These are phyloP conservation scores for Lachnellula arida DNA, from an alignment of 2,329 filamentous ascomycete species.

Conservation along the genomic window DNA sequence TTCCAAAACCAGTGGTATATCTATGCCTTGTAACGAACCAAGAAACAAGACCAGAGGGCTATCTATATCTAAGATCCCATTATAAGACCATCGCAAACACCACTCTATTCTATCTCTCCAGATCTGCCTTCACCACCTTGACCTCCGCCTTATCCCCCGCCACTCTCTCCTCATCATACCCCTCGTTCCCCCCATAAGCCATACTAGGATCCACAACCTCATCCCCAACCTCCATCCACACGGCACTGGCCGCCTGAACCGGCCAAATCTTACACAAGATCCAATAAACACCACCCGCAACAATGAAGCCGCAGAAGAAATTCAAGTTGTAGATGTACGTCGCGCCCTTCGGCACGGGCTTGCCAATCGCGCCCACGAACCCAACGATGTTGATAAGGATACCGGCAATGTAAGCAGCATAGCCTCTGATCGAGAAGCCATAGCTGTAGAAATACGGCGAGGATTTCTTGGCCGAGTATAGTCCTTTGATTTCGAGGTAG, in stretches of 20 bases:
- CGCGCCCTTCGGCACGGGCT: slow-evolving; percentile 68
- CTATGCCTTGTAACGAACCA: too few species aligned
- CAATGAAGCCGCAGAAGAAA: slow-evolving; percentile 80
- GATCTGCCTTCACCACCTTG: slow-evolving; percentile 14
- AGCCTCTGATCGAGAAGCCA: slow-evolving; percentile 80
- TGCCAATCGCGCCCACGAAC: slow-evolving; percentile 76
- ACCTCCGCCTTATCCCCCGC: slow-evolving; percentile 5
- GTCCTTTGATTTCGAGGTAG: slow-evolving; percentile 70
- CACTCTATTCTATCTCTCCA: slow-evolving; percentile 4
- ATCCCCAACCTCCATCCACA: slow-evolving; percentile 73
- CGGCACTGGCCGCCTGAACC: slow-evolving; percentile 66
- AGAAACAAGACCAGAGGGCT: too few species aligned
- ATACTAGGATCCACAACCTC: slow-evolving; percentile 47
- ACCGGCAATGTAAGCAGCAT: slow-evolving; percentile 74
- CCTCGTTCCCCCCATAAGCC: slow-evolving; percentile 20
- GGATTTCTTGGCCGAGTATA: slow-evolving; percentile 66
- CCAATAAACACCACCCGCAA: slow-evolving; percentile 66
- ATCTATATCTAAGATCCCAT: too few species aligned
- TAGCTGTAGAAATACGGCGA: slow-evolving; percentile 69
- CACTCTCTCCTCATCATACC: slow-evolving; percentile 17
- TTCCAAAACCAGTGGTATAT: too few species aligned
- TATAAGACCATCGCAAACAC: too few species aligned
- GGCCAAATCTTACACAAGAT: slow-evolving; percentile 63
- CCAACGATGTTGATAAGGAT: slow-evolving; percentile 90
- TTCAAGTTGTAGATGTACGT: slow-evolving; percentile 87